A percentile compares a stretch with the other conserved stretches of the same genome.
These are phyloP conservation scores for Aspergillus funiculosus DNA, from an alignment of 495 filamentous ascomycete genomes.

Conservation along the genomic window DNA sequence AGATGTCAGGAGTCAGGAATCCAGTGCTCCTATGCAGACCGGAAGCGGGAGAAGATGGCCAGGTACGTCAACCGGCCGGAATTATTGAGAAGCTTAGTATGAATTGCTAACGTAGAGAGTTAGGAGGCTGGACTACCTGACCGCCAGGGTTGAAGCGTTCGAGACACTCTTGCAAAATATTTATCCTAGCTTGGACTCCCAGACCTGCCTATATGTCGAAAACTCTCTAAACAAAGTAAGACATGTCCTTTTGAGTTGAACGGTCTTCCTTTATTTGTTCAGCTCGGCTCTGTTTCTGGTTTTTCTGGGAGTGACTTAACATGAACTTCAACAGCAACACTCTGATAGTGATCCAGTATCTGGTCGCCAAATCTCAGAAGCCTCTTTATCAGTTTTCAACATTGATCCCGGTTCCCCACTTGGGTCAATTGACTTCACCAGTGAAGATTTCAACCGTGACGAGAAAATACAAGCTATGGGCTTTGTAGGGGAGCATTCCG, in stretches of 20 bases:
- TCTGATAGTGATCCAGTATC: conserved; percentile 11
- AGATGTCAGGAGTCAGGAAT: conserved; percentile 50
- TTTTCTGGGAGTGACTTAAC: background rate
- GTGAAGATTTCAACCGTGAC: conserved; percentile 54
- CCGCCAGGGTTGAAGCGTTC: conserved; percentile 28
- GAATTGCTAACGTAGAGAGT: conserved; percentile 18
- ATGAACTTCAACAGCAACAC: conserved; percentile 6
- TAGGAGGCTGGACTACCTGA: conserved; percentile 40
- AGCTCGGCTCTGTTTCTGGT: background rate
- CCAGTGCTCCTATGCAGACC: conserved; percentile 50
- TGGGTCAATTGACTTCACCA: conserved; percentile 47
- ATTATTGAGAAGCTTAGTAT: background rate
- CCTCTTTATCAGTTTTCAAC: conserved; percentile 17
- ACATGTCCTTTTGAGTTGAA: background rate
- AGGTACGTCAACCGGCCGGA: conserved; percentile 39
- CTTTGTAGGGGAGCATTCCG: conserved; percentile 59
- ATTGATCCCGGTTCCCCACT: conserved; percentile 41
- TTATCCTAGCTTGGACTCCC: conserved; percentile 29
- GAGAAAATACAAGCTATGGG: conserved; percentile 48
- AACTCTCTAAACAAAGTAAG: conserved; percentile 32
- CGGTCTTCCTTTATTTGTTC: background rate
- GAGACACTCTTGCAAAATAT: conserved; percentile 36
- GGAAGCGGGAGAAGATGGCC: conserved; percentile 53
- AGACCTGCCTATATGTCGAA: conserved; percentile 34
- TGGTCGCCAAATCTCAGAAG: conserved; percentile 14